Base-by-base conservation (phyloP, 2,329 filamentous ascomycete genomes). In the Dactylella cylindrospora region DNA sequence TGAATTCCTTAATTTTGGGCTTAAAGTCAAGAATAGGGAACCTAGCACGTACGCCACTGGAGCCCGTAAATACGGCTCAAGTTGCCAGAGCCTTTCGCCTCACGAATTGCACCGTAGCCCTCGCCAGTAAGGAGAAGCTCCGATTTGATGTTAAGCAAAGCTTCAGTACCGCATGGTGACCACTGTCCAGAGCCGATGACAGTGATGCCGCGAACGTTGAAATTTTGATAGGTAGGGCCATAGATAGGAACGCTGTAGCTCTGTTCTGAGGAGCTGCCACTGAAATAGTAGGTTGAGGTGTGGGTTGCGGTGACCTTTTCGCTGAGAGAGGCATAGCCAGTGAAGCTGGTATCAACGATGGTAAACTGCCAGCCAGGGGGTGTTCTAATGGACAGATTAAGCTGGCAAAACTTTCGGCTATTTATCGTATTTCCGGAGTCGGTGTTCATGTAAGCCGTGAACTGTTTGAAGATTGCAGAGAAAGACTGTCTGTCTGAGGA, bases 311-410 rank as follows among this genome's bases (percentile, higher is more conserved):
- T 7, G 19, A 65, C 33, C 5, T 23, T 17, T 2, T 36, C 12
- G 8, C 35, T 20, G 13, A 65, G 45, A n/a, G 33, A 43, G 12
- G 52, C 52, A 25, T 52, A 65, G 6, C 60, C 60, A 3, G 46
- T 28, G 33, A 52, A 65, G 17, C 23, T 39, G 23, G 60, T 65
- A 20, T 49, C 33, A 29, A 52, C 35, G 29, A 65, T 20, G 5
- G 38, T 47, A 23, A 41, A 65, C 33, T 51, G 46, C 60, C 60
- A 65, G 5, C 60, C 52, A 0, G 51, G 28, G 3, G 60, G 60
- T 5, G 35, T 19, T 10, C 52, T 49, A 13, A 65, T 15, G 1
- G 44, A 41, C n/a, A 65, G 46, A 23, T 51, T 65, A 19, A 64
- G 22, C 22, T 55, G 52, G 25, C 59, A 57, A 17, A 55, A 57